A percentile compares a stretch with the other conserved stretches of the same genome.
phyloP scores from a whole-genome alignment of 176 grass and related monocot genomes.

The Bolboschoenus planiculmis region DNA sequence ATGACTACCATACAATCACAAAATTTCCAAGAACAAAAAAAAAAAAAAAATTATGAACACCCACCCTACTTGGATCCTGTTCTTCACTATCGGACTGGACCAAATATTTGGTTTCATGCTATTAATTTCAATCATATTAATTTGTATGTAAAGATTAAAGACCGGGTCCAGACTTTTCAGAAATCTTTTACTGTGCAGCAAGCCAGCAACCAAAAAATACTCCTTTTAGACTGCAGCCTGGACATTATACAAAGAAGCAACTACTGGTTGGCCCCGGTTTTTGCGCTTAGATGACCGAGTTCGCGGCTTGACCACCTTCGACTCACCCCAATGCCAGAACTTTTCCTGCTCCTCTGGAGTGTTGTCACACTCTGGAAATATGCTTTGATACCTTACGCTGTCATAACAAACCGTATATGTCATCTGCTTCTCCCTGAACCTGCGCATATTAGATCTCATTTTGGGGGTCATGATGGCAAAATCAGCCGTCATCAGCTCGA shows the following conservation, averaged over 20 bases:
- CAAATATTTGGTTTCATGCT: background rate
- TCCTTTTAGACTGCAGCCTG: background rate
- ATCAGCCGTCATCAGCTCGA: slow-evolving; percentile 2
- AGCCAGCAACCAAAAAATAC: background rate
- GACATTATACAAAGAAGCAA: background rate
- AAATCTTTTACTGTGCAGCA: background rate
- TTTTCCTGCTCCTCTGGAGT: slow-evolving; percentile 1
- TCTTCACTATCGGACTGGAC: background rate
- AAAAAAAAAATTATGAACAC: background rate
- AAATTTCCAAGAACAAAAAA: background rate
- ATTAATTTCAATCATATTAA: background rate
- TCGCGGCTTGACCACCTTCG: background rate
- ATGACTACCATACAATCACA: background rate
- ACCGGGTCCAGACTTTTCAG: background rate
- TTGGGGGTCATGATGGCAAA: background rate
- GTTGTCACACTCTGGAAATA: slow-evolving; percentile 4
- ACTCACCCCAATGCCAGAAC: slow-evolving; percentile 1
- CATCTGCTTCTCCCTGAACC: background rate
- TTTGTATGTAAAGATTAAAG: background rate
- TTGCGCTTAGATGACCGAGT: background rate
- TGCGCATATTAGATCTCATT: slow-evolving; percentile 4
- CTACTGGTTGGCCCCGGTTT: background rate
- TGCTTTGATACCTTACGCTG: background rate
- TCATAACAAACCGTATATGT: slow-evolving; percentile 10
- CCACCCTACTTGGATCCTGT: background rate